Evolutionary conservation across 2,329 filamentous ascomycete species (phyloP).

Genomic region (Fusarium transvaalense): DNA sequence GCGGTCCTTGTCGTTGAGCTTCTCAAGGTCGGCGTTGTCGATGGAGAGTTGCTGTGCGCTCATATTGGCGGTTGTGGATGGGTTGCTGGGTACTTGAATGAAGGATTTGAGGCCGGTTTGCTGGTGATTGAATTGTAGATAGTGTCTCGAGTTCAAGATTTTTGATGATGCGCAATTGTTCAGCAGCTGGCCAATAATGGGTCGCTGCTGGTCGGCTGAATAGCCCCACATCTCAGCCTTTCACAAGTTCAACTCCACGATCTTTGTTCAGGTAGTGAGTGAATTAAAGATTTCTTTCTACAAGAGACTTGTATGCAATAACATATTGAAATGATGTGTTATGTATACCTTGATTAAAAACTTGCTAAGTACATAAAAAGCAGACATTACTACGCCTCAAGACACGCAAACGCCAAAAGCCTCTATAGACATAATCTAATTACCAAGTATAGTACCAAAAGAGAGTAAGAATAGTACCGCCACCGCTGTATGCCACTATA

Average conservation of each 20-base stretch:
- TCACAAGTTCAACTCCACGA: neutral
- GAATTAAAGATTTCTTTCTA: neutral
- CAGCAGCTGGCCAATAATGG: constrained; percentile 36
- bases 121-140: constrained; percentile 20
- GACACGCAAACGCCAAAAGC: constrained; percentile 9
- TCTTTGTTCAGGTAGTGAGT: neutral
- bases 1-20: constrained; percentile 85
- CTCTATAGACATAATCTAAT: constrained; percentile 26
- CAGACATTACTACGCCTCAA: neutral
- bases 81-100: neutral
- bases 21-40: constrained; percentile 74
- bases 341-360: neutral
- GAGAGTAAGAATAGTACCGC: constrained; percentile 14
- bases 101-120: constrained; percentile 7
- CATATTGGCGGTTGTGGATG: constrained; percentile 48
- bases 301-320: neutral
- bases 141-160: constrained; percentile 37
- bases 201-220: neutral
- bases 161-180: constrained; percentile 36
- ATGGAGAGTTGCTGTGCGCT: constrained; percentile 55
- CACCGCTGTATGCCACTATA: constrained; percentile 15
- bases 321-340: neutral
- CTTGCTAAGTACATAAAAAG: neutral
- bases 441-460: constrained; percentile 23
- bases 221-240: constrained; percentile 27